phyloP scores from a whole-genome alignment of 352 stramenopile genomes.

The Phytophthora sp. region DNA sequence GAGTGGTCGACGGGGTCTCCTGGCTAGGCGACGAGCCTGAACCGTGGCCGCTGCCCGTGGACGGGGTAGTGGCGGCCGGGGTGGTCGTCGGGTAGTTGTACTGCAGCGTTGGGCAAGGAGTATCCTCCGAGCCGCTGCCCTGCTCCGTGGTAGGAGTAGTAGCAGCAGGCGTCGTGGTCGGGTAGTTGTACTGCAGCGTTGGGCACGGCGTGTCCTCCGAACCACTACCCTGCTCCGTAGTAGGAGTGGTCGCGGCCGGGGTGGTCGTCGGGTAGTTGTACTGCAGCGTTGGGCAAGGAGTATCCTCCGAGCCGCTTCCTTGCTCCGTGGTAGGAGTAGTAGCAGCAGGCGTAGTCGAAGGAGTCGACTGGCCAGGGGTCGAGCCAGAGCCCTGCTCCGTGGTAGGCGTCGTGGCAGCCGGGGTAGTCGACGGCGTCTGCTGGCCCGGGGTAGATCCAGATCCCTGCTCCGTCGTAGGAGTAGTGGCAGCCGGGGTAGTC shows the following conservation, averaged over 20 bases:
- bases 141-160: conserved; percentile 1
- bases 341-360: not conserved
- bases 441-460: not conserved
- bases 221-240: not conserved
- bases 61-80: not conserved
- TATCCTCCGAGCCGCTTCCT: conserved; percentile 15
- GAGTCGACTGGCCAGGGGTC: conserved; percentile 3
- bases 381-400: conserved; percentile 6
- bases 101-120: too few species aligned
- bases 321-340: conserved; percentile 4
- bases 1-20: conserved; percentile 1
- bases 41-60: not conserved
- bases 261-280: conserved; percentile 12
- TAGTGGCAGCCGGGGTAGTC: not conserved
- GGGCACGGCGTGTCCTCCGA: conserved; percentile 30
- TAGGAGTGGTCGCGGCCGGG: not conserved
- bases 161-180: conserved; percentile 6
- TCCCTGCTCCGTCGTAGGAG: not conserved
- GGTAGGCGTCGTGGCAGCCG: not conserved
- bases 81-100: not conserved
- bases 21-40: not conserved
- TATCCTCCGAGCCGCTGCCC: conserved; percentile 12
- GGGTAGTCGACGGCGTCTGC: conserved; percentile 10
- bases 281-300: conserved; percentile 22
- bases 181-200: conserved; percentile 30